A percentile compares a stretch with the other conserved stretches of the same genome.
These are phyloP conservation scores for Penstemon barbatus DNA, from an alignment of 257 asterid species.

Conservation along the genomic window DNA sequence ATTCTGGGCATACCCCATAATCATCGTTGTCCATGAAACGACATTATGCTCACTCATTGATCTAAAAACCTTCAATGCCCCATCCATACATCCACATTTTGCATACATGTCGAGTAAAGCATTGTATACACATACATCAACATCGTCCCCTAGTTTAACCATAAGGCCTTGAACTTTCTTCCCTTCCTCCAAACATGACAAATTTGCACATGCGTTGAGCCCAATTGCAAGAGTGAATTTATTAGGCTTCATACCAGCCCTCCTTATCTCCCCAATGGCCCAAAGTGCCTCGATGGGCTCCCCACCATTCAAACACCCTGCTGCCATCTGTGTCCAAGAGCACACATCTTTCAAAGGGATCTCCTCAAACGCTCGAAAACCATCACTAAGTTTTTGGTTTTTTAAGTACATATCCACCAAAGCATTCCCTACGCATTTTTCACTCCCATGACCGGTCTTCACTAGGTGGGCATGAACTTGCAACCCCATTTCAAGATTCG, in stretches of 20 bases:
- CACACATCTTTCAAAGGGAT: slow-evolving; percentile 52
- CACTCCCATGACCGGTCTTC: slow-evolving; percentile 63
- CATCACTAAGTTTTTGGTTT: slow-evolving; percentile 42
- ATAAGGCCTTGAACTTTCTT: slow-evolving; percentile 50
- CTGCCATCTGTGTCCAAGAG: slow-evolving; percentile 75
- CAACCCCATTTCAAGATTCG: slow-evolving; percentile 53
- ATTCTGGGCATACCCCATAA: slow-evolving; percentile 73
- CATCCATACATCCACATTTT: slow-evolving; percentile 64
- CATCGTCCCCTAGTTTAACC: slow-evolving; percentile 47
- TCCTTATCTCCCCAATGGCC: slow-evolving; percentile 59
- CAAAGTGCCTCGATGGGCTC: slow-evolving; percentile 54
- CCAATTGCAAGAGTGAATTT: slow-evolving; percentile 71
- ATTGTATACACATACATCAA: slow-evolving; percentile 66
- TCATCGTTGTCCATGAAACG: slow-evolving; percentile 84
- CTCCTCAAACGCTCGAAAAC: slow-evolving; percentile 63
- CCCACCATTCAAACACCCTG: slow-evolving; percentile 60
- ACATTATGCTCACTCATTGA: slow-evolving; percentile 56
- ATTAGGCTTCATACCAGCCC: slow-evolving; percentile 53
- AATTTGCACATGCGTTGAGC: slow-evolving; percentile 60
- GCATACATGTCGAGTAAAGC: slow-evolving; percentile 76
- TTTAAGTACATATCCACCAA: slow-evolving; percentile 74
- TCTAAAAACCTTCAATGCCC: slow-evolving; percentile 47
- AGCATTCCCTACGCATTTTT: slow-evolving; percentile 65
- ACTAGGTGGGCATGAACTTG: slow-evolving; percentile 59
- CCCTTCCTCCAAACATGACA: slow-evolving; percentile 62